Conservation (phyloP, 441 rosid species). For the Adansonia madagascariensis region DNA sequence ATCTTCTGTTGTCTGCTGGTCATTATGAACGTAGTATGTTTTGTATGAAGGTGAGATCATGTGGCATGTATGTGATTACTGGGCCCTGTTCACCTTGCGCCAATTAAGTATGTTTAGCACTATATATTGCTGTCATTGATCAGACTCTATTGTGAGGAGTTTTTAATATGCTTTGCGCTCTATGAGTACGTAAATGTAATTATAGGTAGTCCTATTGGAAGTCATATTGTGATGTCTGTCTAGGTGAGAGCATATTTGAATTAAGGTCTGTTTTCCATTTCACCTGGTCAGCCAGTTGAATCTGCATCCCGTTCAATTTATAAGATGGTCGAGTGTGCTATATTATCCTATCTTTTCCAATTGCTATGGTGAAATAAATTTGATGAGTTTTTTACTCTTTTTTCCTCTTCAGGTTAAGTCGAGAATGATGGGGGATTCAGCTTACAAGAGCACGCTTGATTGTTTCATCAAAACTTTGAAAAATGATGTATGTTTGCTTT, state of each 20-base stretch:
- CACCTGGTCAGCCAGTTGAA: background rate
- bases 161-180: background rate
- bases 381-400: background rate
- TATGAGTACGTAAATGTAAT: background rate
- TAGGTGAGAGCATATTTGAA: background rate
- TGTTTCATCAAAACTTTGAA: conserved; percentile 89
- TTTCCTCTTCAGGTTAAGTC: conserved; percentile 73
- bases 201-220: background rate
- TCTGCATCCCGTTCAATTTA: background rate
- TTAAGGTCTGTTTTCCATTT: conserved; percentile 21
- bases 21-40: conserved; percentile 13
- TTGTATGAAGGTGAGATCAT: background rate
- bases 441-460: conserved; percentile 89
- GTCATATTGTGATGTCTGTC: background rate
- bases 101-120: background rate
- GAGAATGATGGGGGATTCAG: conserved; percentile 98
- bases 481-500: conserved; percentile 65
- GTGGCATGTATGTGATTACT: background rate
- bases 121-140: background rate
- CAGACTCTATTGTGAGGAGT: background rate
- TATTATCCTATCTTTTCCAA: conserved; percentile 1
- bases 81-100: background rate
- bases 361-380: conserved; percentile 3
- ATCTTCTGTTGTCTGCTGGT: conserved; percentile 13
- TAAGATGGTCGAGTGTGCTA: background rate